These are phyloP conservation scores for Mycena amicta DNA, from an alignment of 768 basidiomycete genomes.

Conservation along the genomic window DNA sequence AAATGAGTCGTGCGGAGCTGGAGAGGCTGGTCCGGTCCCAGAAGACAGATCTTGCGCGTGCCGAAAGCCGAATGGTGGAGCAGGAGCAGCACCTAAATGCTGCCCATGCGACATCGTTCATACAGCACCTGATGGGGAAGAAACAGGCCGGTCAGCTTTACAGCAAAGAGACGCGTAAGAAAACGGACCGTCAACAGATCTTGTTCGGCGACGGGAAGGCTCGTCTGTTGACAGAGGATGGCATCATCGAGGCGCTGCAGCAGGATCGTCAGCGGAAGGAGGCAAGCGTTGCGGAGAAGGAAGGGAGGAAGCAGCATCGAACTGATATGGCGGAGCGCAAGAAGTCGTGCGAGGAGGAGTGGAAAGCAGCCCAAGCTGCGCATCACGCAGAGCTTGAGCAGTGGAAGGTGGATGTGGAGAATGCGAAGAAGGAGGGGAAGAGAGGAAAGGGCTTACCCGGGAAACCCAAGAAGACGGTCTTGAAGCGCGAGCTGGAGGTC, in stretches of 20 bases:
- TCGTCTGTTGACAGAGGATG: constrained; percentile 45
- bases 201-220: neutral
- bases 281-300: constrained; percentile 11
- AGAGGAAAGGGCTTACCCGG: neutral
- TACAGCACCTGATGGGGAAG: neutral
- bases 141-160: neutral
- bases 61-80: neutral
- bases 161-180: constrained; percentile 41
- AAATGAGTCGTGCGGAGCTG: neutral
- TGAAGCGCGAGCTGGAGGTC: neutral
- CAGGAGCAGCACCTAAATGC: neutral
- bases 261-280: neutral
- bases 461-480: neutral
- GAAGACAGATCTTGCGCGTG: neutral
- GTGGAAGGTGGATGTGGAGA: neutral
- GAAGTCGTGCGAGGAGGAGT: neutral
- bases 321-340: neutral
- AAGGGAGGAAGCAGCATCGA: constrained; percentile 46
- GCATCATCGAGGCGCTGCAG: constrained; percentile 9
- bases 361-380: neutral
- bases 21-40: neutral
- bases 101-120: neutral
- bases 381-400: neutral
- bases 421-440: neutral
- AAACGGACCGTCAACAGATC: constrained; percentile 28